phyloP scores from a whole-genome alignment of 2,329 filamentous ascomycete species.

The Penicillium sp. region DNA sequence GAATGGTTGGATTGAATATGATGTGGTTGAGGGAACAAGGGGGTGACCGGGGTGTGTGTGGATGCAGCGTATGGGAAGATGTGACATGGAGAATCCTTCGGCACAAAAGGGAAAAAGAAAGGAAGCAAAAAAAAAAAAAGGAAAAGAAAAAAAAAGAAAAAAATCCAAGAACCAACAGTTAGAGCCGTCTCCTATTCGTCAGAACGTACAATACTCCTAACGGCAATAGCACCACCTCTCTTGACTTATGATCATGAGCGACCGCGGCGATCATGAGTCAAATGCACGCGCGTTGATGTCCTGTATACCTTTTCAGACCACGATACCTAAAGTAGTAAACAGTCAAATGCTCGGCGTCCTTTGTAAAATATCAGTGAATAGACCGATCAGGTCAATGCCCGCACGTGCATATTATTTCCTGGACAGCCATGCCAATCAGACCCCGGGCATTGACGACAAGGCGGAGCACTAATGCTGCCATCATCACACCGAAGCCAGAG shows the following conservation, averaged over 20 bases:
- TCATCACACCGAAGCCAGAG: slow-evolving; percentile 12
- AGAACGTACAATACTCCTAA: neutral
- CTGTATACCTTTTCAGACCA: neutral
- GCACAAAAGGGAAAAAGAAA: neutral
- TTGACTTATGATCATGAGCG: neutral
- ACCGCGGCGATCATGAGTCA: neutral
- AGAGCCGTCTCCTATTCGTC: neutral
- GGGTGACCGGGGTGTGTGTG: neutral
- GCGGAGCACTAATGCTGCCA: slow-evolving; percentile 8
- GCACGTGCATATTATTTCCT: neutral
- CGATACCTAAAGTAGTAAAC: neutral
- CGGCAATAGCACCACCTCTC: neutral
- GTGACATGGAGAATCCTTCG: slow-evolving; percentile 1
- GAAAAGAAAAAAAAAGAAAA: neutral
- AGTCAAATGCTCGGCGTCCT: neutral
- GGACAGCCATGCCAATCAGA: slow-evolving; percentile 1
- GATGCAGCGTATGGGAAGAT: neutral
- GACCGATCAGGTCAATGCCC: neutral
- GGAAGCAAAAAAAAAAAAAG: too few species aligned
- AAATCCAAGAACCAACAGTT: slow-evolving; percentile 2
- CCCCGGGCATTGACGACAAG: slow-evolving; percentile 2
- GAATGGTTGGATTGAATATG: neutral
- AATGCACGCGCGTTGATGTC: neutral
- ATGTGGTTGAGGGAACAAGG: neutral
- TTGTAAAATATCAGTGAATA: slow-evolving; percentile 5